Base-by-base conservation (phyloP, 2,329 filamentous ascomycete genomes). In the Atkinsonella hypoxylon region DNA sequence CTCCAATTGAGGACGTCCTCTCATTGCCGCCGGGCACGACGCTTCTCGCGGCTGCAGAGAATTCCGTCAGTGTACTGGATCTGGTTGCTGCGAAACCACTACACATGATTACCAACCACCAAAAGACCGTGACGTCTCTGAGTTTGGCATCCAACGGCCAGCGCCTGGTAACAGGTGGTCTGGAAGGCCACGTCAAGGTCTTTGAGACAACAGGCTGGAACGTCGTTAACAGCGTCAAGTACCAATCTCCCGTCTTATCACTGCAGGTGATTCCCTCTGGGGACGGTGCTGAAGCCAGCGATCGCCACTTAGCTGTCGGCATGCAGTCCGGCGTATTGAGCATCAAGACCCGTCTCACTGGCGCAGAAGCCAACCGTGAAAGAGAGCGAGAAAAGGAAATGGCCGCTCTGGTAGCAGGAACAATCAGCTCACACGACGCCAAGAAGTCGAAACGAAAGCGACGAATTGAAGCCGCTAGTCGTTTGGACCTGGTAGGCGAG, bases 151-250 rank as follows among this genome's bases (percentile, higher is more conserved):
- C 88, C 43, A 81, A 86, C 58, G 87, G 87, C 45, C 81, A 81
- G 47, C 81, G 93, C 47, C 76, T 98, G 51, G 79, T 98, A 49
- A 90, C 85, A 56, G 93, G 89, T 67, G 89, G 85, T 18, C 76
- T 98, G 44, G 93, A 98, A 66, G 94, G 93, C 10, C 93, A 97
- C 68, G 83, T 97, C 70, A 98, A 98, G 70, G 82, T 98, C 39
- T 97, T 95, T 61, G 91, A 97, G 69, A 96, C 90, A 1, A 83
- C 83, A 1, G 84, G 81, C 47, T 98, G 93, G 93, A 95, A 96
- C 63, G 87, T 97, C 8, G 90, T 97, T n/a, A 85, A 88, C 39
- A 91, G 88, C 48, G 82, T 86, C 54, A 98, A 97, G 70, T 98
- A 97, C 68, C 84, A 89, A 5, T 87, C 89, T 1, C 93, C 93